Percentiles rank a stretch among this genome's conserved stretches.
Evolutionary conservation across 768 basidiomycete species (phyloP).

Genomic region (Phylloporus scabripes): DNA sequence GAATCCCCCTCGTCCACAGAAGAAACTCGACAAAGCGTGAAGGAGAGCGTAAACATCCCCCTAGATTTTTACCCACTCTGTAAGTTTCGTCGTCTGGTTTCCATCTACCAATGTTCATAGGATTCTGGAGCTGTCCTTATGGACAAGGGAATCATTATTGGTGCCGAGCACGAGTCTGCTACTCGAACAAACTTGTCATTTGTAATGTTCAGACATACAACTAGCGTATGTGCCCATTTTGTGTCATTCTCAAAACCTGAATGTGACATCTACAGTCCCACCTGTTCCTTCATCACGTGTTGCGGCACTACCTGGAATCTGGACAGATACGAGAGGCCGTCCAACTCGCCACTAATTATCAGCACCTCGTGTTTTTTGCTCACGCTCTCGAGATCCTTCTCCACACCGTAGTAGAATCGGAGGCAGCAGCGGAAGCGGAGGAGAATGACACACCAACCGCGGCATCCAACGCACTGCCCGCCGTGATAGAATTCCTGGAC

Average conservation of each 20-base stretch:
- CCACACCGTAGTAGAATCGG: conserved; percentile 88
- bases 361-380: conserved; percentile 84
- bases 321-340: conserved; percentile 70
- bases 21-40: conserved; percentile 47
- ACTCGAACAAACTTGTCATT: conserved; percentile 75
- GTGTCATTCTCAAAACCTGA: not conserved
- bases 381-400: conserved; percentile 93
- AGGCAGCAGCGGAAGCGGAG: conserved; percentile 40
- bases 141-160: conserved; percentile 99
- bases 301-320: conserved; percentile 73
- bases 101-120: conserved; percentile 1
- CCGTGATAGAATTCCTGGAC: conserved; percentile 86
- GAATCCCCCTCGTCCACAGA: conserved; percentile 50
- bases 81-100: conserved; percentile 34
- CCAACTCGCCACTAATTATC: conserved; percentile 79
- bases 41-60: conserved; percentile 90
- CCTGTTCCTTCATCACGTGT: conserved; percentile 88
- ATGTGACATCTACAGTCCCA: conserved; percentile 58
- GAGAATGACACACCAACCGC: conserved; percentile 17
- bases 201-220: conserved; percentile 86
- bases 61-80: conserved; percentile 96
- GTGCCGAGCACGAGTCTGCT: conserved; percentile 84
- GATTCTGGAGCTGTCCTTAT: conserved; percentile 76
- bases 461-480: conserved; percentile 44
- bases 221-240: conserved; percentile 55